Evolutionary conservation across 192 early-diverging fungal genomes (phyloP).

Genomic region (Paraglomus brasilianum): DNA sequence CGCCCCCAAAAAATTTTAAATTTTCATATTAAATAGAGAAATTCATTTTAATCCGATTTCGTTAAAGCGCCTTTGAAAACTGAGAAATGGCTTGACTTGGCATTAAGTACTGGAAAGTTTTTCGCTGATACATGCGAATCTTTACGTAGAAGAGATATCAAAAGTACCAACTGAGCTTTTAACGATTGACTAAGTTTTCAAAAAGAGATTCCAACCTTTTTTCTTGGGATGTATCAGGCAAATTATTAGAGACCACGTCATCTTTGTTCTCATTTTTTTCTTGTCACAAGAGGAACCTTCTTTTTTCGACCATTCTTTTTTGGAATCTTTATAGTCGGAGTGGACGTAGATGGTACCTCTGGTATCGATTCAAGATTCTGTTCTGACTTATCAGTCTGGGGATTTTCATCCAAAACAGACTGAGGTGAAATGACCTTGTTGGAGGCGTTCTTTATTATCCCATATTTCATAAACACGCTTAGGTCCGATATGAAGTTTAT

Average conservation of each 20-base stretch:
- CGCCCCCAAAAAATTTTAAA: no score
- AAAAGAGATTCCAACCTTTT: conserved; percentile 3
- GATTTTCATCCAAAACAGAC: no score
- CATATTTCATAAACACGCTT: no score
- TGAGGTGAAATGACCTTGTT: no score
- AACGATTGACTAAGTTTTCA: conserved; percentile 6
- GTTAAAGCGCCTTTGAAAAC: no score
- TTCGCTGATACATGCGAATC: conserved; percentile 1
- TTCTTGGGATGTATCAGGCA: not conserved
- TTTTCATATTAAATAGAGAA: no score
- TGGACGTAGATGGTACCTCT: not conserved
- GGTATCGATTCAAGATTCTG: no score
- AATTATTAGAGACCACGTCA: no score
- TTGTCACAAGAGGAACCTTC: not conserved
- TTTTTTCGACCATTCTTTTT: not conserved
- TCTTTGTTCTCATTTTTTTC: not conserved
- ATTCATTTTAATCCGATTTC: no score
- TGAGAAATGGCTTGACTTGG: not conserved
- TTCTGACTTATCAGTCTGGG: no score
- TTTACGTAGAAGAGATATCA: conserved; percentile 4
- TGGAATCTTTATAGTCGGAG: not conserved
- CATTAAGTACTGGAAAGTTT: conserved; percentile 10
- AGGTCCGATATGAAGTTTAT: no score
- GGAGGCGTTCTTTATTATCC: no score
- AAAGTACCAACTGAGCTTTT: not conserved